Base-by-base conservation (phyloP, 108 stramenopile genomes). In the Cyclostephanos tholiformis region DNA sequence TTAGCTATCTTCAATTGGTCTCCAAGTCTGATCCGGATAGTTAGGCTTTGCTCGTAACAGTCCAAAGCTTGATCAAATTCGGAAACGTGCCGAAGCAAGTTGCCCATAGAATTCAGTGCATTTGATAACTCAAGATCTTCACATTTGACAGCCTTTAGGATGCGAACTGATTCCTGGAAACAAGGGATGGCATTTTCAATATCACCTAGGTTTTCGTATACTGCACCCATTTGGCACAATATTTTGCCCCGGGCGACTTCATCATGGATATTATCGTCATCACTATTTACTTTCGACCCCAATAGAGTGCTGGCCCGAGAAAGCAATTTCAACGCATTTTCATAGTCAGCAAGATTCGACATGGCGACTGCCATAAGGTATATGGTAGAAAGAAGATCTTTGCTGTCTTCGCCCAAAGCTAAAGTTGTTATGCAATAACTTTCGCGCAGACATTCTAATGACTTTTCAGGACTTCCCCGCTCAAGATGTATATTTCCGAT, bases 401-500 rank as follows among this genome's bases (percentile, higher is more conserved):
- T 51, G 51, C 66, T 72, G n/a, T 70, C 67, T 30, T 53, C 71
- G n/a, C 78, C 79, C 30, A 80, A 55, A 8, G 72, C 72, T 48
- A 49, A 63, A 46, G 56, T 71, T 36, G 79, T 80, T 36, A 80
- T 80, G n/a, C 51, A 69, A 55, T 70, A 80, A 55, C 79, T 80
- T 49, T 80, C 72, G 23, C 64, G 44, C 14, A 80, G 76, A 60
- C 84, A 84, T n/a, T 82, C 68, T 23, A 74, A 36, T 8, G 84
- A 74, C 23, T 63, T 66, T 22, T 79, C 69, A 9, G 67, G 57
- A 61, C 59, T 68, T 23, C 64, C 69, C 27, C 65, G 49, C 41
- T 83, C 81, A 35, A 80, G 63, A 68, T 75, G 61, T 19, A 85
- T 75, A 57, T 75, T 82, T 29, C 84, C 84, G 57, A 85, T 66